Evolutionary conservation across 73 alveolate genomes (phyloP).

Genomic region (Tetrahymena malaccensis): DNA sequence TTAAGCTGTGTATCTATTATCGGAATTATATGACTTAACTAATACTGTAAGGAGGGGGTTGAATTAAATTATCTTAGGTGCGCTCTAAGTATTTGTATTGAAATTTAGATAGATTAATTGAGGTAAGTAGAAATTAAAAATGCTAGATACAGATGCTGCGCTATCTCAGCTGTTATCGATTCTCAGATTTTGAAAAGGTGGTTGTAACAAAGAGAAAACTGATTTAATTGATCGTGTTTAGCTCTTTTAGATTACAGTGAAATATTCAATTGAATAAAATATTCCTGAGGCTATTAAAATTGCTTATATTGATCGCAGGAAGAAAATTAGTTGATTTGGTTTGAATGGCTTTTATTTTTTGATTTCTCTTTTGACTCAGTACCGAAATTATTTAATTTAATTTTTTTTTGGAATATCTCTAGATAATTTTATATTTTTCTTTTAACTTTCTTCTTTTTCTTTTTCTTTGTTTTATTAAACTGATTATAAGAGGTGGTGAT

Average conservation of each 20-base stretch:
- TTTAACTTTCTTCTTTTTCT: background rate
- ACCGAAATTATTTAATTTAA: background rate
- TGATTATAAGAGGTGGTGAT: background rate
- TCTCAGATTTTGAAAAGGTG: background rate
- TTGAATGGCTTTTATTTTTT: background rate
- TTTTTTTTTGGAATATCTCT: background rate
- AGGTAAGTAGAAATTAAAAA: background rate
- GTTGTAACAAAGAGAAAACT: background rate
- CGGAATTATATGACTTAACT: background rate
- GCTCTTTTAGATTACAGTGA: background rate
- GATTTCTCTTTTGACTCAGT: background rate
- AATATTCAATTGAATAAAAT: background rate
- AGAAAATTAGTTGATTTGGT: background rate
- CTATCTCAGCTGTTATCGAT: background rate
- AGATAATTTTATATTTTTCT: background rate
- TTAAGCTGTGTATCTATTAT: background rate
- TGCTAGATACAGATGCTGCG: background rate
- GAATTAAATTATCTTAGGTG: background rate
- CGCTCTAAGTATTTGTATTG: background rate
- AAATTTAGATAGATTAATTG: too few relatives aligned
- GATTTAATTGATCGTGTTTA: background rate
- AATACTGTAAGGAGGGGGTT: slow-evolving; percentile 1
- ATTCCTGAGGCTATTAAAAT: background rate
- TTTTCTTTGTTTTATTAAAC: background rate
- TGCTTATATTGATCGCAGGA: background rate